Base-by-base conservation (phyloP, 768 basidiomycete genomes). In the Rhizopogon roseolus region DNA sequence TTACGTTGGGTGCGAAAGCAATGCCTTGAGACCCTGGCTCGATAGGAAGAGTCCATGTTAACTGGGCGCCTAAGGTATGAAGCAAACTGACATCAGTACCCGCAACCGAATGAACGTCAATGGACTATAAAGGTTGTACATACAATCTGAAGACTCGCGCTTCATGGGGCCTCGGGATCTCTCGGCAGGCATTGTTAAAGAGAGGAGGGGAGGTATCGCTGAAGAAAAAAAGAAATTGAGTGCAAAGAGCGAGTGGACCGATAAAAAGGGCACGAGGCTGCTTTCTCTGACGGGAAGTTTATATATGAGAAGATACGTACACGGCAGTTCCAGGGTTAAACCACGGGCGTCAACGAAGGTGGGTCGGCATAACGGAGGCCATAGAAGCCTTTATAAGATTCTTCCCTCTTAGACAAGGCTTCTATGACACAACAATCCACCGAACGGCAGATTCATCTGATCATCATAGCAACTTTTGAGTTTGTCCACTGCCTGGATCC, bases 1-100 rank as follows among this genome's bases (percentile, higher is more conserved):
- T 84, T 52, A 84, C 61, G 53, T 77, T 81, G 54, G 81, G 76
- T 42, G 77, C 77, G 63, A 86, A 87, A 25, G 80, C 76, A 63
- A 85, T 73, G 58, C 54, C 67, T 53, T 67, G 73, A 34, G 68
- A 62, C 36, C 66, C 52, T 46, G 74, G 63, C 53, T 81, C 78
- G 52, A 75, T 60, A 16, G 74, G 72, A 28, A 72, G 49, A 1
- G 76, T 71, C 81, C 79, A 81, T 36, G 73, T 74, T 45, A 79
- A 69, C 49, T 75, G 75, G 54, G 69, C 66, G 54, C 67, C 77
- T 77, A 59, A 25, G 50, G 41, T 50, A 54, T 57, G 43, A 49
- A 57, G 49, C 54, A 53, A 63, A 10, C 1, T 54, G 6, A n/a
- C 37, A 49, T 50, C 54, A 58, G 51, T 50, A 56, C 52, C 49